phyloP scores from a whole-genome alignment of 257 asterid genomes.

The Leptodermis oblonga region DNA sequence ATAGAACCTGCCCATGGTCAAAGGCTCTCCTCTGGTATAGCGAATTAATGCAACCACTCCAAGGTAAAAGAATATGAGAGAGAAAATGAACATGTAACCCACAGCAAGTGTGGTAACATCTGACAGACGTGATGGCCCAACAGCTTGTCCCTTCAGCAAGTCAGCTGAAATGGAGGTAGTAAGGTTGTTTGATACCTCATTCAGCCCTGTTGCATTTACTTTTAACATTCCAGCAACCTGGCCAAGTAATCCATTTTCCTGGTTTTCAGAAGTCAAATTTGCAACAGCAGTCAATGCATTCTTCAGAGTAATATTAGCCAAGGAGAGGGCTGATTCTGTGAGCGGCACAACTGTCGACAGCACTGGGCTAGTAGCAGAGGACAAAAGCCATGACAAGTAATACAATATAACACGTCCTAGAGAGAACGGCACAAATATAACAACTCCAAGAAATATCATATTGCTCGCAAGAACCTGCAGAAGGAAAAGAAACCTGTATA shows the following conservation, averaged over 20 bases:
- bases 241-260: slow-evolving; percentile 51
- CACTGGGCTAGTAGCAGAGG: slow-evolving; percentile 78
- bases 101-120: slow-evolving; percentile 98
- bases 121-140: slow-evolving; percentile 76
- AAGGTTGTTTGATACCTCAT: slow-evolving; percentile 47
- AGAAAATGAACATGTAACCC: slow-evolving; percentile 79
- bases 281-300: slow-evolving; percentile 72
- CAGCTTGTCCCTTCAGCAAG: slow-evolving; percentile 52
- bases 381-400: slow-evolving; percentile 66
- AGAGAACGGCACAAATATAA: slow-evolving; percentile 81
- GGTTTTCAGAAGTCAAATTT: slow-evolving; percentile 68
- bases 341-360: slow-evolving; percentile 75
- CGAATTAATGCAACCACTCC: slow-evolving; percentile 78
- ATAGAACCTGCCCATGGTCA: slow-evolving; percentile 91
- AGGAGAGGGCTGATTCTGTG: slow-evolving; percentile 78
- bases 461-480: slow-evolving; percentile 98
- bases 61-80: slow-evolving; percentile 72
- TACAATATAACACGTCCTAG: slow-evolving; percentile 70
- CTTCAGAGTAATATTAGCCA: slow-evolving; percentile 77
- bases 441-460: slow-evolving; percentile 94
- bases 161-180: slow-evolving; percentile 56
- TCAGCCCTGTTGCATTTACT: slow-evolving; percentile 56
- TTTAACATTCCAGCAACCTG: slow-evolving; percentile 60
- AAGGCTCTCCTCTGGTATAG: slow-evolving; percentile 89
- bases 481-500: slow-evolving; percentile 12